Base-by-base conservation (phyloP, 441 rosid species). In the Breynia disticha region DNA sequence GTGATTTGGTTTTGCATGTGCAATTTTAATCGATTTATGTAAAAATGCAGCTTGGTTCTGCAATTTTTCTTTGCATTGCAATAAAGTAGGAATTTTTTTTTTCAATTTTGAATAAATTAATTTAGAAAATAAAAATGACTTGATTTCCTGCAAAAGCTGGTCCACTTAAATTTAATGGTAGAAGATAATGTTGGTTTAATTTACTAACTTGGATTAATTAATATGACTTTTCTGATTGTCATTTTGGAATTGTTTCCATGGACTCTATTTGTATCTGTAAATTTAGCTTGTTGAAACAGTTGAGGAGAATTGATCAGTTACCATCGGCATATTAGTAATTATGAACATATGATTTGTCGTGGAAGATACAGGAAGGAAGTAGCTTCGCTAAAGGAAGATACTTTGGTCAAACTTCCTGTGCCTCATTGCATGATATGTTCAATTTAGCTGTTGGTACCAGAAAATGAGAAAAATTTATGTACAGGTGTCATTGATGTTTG, bases 1-100 rank as follows among this genome's bases (percentile, higher is more conserved):
- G 37, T 12, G 21, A 32, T 21, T 24, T 51, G 28, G 16, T 50
- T 16, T 50, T 16, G 28, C 55, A 49, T 58, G 53, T 22, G 41
- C 18, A 43, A 18, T 61, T 19, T 22, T n/a, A 2, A 7, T n/a
- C n/a, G n/a, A n/a, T n/a, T n/a, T n/a, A n/a, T n/a, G 46, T 16
- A 38, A 46, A 21, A 28, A 17, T 55, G 17, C 50, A 44, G 20
- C 15, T 8, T 39, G 16, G 7, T 54, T 19, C 46, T 9, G 43
- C 43, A 1, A 39, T 13, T 39, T 39, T 2, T 10, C 43, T 39
- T 6, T 9, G 11, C 12, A 9, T 24, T 24, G 32, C 32, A 24
- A 24, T 24, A 24, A 24, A 24, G 32, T 24, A 2, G 32, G 7
- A 24, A 7, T 2, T 7, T 24, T 24, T 24, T 24, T 24, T 24